phyloP scores from a whole-genome alignment of 75 land plant species.

The Isoetes taiwanensis region DNA sequence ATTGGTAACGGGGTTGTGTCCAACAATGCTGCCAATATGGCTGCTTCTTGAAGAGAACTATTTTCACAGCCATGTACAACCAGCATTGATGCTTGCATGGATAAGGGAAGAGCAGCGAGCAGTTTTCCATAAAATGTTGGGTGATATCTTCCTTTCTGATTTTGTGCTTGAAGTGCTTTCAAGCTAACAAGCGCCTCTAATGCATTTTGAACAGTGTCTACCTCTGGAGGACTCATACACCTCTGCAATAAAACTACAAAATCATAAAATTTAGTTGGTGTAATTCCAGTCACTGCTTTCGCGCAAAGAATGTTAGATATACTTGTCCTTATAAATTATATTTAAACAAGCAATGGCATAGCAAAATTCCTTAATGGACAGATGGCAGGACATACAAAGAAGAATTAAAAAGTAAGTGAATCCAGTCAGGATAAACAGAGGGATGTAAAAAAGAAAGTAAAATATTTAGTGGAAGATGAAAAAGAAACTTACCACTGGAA shows the following conservation, averaged over 20 bases:
- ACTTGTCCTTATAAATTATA: no score
- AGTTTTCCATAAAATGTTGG: constrained; percentile 65
- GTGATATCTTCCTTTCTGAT: constrained; percentile 42
- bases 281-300: not conserved
- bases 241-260: constrained; percentile 50
- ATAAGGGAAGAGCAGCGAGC: constrained; percentile 50
- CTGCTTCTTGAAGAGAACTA: constrained; percentile 60
- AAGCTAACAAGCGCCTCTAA: constrained; percentile 33
- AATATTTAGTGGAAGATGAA: not conserved
- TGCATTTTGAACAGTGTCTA: constrained; percentile 47
- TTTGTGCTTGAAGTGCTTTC: not conserved
- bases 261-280: not conserved
- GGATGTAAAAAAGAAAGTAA: not conserved
- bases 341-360: no score
- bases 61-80: constrained; percentile 45
- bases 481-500: constrained; percentile 36
- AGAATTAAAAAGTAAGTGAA: not conserved
- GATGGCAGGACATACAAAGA: not conserved
- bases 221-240: constrained; percentile 57
- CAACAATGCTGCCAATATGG: constrained; percentile 52
- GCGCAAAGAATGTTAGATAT: not conserved
- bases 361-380: no score
- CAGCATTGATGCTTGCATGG: constrained; percentile 71
- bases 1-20: constrained; percentile 63
- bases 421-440: no score